Evolutionary conservation across 306 rosid genomes (phyloP).

Genomic region (Astragalus glycyphyllos): DNA sequence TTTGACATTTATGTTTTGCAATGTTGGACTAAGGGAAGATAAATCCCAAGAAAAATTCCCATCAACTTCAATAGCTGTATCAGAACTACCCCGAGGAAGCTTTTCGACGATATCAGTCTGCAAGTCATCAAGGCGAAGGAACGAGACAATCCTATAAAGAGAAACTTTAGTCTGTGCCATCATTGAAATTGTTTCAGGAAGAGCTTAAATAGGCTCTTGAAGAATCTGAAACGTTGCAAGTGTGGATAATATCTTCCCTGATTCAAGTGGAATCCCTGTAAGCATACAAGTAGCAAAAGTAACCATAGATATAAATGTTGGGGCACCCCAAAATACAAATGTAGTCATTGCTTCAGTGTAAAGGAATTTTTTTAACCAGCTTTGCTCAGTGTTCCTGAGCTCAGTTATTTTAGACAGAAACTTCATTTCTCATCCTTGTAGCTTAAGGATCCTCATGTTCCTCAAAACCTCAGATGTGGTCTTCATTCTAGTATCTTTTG

Average conservation of each 20-base stretch:
- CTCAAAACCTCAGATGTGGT: slow-evolving; percentile 64
- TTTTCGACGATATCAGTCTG: slow-evolving; percentile 48
- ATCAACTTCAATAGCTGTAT: slow-evolving; percentile 49
- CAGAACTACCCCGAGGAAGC: slow-evolving; percentile 53
- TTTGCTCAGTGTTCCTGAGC: slow-evolving; percentile 51
- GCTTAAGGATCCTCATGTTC: slow-evolving; percentile 68
- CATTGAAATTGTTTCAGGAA: slow-evolving; percentile 58
- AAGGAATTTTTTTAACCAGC: slow-evolving; percentile 56
- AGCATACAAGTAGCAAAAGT: slow-evolving; percentile 58
- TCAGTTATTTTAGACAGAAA: slow-evolving; percentile 51
- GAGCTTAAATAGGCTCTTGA: slow-evolving; percentile 51
- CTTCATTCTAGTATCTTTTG: slow-evolving; percentile 65
- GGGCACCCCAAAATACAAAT: slow-evolving; percentile 59
- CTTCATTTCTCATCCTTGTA: slow-evolving; percentile 79
- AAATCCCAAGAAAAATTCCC: no score
- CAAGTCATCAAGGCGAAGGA: slow-evolving; percentile 56
- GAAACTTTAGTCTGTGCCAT: slow-evolving; percentile 61
- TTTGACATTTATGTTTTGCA: no score
- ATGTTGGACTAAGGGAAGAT: no score
- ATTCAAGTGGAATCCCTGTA: slow-evolving; percentile 59
- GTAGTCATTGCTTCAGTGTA: slow-evolving; percentile 42
- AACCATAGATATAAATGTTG: slow-evolving; percentile 58
- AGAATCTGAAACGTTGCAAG: slow-evolving; percentile 62
- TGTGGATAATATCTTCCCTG: slow-evolving; percentile 63
- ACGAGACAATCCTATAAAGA: slow-evolving; percentile 57